Conservation (phyloP, 139 green algal genomes). For the Chlamydomonas eustigma region DNA sequence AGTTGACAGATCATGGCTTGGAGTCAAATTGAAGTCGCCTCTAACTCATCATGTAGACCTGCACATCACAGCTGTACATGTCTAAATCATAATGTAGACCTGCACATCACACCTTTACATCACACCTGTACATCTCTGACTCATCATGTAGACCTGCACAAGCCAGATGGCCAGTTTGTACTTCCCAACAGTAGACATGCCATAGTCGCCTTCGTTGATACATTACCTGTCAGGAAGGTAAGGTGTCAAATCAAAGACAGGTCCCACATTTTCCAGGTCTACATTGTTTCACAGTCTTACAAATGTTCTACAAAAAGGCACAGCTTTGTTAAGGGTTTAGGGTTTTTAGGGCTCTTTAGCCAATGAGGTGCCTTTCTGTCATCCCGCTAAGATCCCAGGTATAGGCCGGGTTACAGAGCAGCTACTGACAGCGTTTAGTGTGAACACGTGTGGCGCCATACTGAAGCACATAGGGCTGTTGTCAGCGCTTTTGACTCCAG, state of each 20-base stretch:
- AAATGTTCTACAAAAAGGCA: too few relatives aligned
- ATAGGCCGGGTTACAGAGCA: slow-evolving; percentile 78
- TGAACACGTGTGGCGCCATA: slow-evolving; percentile 51
- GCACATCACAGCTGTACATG: too few relatives aligned
- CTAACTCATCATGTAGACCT: neutral
- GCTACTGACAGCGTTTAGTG: slow-evolving; percentile 43
- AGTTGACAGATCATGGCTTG: neutral
- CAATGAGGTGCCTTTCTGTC: too few relatives aligned
- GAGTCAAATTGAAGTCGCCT: neutral
- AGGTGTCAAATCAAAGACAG: neutral
- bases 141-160: slow-evolving; percentile 65
- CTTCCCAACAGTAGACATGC: slow-evolving; percentile 38
- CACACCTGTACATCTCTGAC: too few relatives aligned
- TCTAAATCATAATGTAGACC: slow-evolving; percentile 43
- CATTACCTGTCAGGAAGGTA: slow-evolving; percentile 70
- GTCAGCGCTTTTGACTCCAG: slow-evolving; percentile 56
- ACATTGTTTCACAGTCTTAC: neutral
- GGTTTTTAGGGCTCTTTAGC: too few relatives aligned
- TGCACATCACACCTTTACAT: too few relatives aligned
- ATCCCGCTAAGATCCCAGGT: slow-evolving; percentile 51
- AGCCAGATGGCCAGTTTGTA: slow-evolving; percentile 78
- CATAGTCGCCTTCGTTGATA: slow-evolving; percentile 61
- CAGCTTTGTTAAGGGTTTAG: too few relatives aligned
- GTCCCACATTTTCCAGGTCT: neutral
- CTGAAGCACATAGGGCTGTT: slow-evolving; percentile 54